phyloP scores from a whole-genome alignment of 164 flowering plant genomes.

The Dillenia turbinata region DNA sequence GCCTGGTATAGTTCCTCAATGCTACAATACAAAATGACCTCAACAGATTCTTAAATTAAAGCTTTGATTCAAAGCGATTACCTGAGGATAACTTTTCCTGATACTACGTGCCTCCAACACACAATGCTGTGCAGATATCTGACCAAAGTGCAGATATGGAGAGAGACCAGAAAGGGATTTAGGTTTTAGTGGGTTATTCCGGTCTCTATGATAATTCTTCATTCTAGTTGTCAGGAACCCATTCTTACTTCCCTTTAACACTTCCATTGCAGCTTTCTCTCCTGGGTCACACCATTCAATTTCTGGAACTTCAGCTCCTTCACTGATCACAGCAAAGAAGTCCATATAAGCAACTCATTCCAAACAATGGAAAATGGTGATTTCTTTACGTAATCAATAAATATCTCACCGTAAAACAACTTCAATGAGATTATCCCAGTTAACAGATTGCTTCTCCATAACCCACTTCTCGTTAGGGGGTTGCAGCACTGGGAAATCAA shows the following conservation, averaged over 20 bases:
- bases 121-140: slow-evolving; percentile 88
- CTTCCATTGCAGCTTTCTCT: slow-evolving; percentile 75
- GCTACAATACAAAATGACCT: background rate
- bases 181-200: slow-evolving; percentile 84
- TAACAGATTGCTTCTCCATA: slow-evolving; percentile 22
- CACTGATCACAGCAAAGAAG: slow-evolving; percentile 36
- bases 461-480: slow-evolving; percentile 50
- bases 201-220: slow-evolving; percentile 56
- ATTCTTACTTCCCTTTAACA: slow-evolving; percentile 58
- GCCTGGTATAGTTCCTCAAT: background rate
- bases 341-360: background rate
- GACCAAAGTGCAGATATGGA: slow-evolving; percentile 98
- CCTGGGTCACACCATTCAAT: slow-evolving; percentile 87
- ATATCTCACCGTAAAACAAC: slow-evolving; percentile 58
- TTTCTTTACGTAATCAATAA: background rate
- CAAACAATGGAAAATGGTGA: background rate
- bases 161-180: slow-evolving; percentile 85
- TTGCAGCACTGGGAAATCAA: slow-evolving; percentile 50
- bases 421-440: slow-evolving; percentile 71
- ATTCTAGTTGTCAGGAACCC: slow-evolving; percentile 81
- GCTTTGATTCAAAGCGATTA: slow-evolving; percentile 9
- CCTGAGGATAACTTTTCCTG: slow-evolving; percentile 63
- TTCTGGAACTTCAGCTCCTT: slow-evolving; percentile 94
- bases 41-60: too few relatives aligned
- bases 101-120: slow-evolving; percentile 74